Percentiles rank a stretch among this genome's conserved stretches.
Conservation (phyloP, 2,329 filamentous ascomycete genomes). For the Xylariaceae sp. region DNA sequence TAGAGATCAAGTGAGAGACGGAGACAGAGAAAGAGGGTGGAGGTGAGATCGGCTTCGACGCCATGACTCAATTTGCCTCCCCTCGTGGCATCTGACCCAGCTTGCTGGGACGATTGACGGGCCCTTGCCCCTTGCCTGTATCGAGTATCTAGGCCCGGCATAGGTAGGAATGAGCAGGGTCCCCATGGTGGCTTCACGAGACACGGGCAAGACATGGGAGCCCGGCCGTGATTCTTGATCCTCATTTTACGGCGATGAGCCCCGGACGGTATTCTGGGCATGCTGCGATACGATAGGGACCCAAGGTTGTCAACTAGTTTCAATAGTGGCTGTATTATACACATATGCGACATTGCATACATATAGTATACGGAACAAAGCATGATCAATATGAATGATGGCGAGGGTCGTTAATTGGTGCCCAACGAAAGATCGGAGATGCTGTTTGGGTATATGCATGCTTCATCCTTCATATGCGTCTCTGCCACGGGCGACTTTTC, state of each 20-base stretch:
- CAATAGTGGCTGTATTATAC: slow-evolving; percentile 14
- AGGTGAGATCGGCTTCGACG: slow-evolving; percentile 10
- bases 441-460: background rate
- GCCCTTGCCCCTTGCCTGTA: slow-evolving; percentile 24
- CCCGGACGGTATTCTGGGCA: background rate
- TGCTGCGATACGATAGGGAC: slow-evolving; percentile 5
- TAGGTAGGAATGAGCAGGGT: slow-evolving; percentile 15
- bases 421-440: slow-evolving; percentile 2
- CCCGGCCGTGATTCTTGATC: slow-evolving; percentile 8
- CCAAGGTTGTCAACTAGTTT: slow-evolving; percentile 8
- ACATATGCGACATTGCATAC: slow-evolving; percentile 10
- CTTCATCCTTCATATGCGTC: background rate
- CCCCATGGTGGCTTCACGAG: slow-evolving; percentile 18
- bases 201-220: slow-evolving; percentile 13
- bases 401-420: slow-evolving; percentile 6
- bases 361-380: background rate
- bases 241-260: slow-evolving; percentile 7
- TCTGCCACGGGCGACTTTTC: slow-evolving; percentile 20
- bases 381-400: background rate
- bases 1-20: background rate
- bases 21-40: background rate
- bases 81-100: slow-evolving; percentile 29
- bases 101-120: slow-evolving; percentile 26
- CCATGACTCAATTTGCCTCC: slow-evolving; percentile 13
- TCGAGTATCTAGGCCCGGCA: background rate